phyloP scores from a whole-genome alignment of 768 basidiomycete species.

The Fomitopsis serialis region DNA sequence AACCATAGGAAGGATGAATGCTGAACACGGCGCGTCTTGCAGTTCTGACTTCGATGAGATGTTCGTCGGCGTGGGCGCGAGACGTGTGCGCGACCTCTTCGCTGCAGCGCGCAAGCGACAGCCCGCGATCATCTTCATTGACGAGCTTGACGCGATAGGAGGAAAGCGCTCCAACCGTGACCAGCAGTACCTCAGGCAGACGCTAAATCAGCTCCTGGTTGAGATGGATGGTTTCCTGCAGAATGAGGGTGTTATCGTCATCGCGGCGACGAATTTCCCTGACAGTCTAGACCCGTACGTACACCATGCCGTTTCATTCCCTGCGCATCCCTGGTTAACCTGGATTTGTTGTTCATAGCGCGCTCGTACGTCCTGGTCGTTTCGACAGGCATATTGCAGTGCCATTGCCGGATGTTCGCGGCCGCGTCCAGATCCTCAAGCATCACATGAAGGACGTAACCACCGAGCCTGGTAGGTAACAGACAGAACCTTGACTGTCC shows the following conservation, averaged over 20 bases:
- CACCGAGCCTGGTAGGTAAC: slow-evolving; percentile 44
- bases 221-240: slow-evolving; percentile 98
- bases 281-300: slow-evolving; percentile 80
- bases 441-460: slow-evolving; percentile 87
- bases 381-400: slow-evolving; percentile 94
- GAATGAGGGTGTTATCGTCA: slow-evolving; percentile 90
- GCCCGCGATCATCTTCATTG: slow-evolving; percentile 98
- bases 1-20: background rate
- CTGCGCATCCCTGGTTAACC: background rate
- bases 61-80: slow-evolving; percentile 94
- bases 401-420: slow-evolving; percentile 91
- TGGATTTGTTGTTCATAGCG: slow-evolving; percentile 42
- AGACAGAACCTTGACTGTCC: background rate
- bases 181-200: slow-evolving; percentile 89
- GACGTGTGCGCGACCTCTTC: slow-evolving; percentile 93
- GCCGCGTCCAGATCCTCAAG: slow-evolving; percentile 85
- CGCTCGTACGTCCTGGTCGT: slow-evolving; percentile 91
- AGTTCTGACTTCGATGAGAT: slow-evolving; percentile 97
- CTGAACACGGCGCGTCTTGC: slow-evolving; percentile 4
- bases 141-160: slow-evolving; percentile 92
- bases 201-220: slow-evolving; percentile 92
- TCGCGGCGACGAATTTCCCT: slow-evolving; percentile 97
- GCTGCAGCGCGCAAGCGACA: slow-evolving; percentile 90
- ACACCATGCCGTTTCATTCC: background rate
- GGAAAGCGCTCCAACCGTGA: slow-evolving; percentile 80